Percentiles rank a stretch among this genome's conserved stretches.
These are phyloP conservation scores for Tetradesmus obliquus DNA, from an alignment of 139 green algal genomes.

Conservation along the genomic window DNA sequence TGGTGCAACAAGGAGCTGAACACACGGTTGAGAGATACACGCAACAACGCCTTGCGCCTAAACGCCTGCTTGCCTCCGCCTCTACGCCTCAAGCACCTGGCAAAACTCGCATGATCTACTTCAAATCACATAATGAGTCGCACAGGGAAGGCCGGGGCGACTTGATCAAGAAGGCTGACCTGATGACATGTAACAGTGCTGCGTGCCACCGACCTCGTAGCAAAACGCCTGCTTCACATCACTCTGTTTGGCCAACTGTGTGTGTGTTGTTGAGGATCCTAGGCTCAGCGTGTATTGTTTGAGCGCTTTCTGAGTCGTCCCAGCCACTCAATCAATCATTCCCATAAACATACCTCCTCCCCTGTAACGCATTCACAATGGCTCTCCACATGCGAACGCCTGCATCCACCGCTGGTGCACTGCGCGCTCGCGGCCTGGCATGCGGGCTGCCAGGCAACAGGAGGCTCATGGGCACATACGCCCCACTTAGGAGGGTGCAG, in stretches of 20 bases:
- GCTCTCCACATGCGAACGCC: not conserved
- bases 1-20: not conserved
- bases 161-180: not conserved
- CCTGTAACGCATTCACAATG: not conserved
- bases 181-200: not conserved
- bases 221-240: not conserved
- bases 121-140: not conserved
- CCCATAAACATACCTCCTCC: not conserved
- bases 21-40: not conserved
- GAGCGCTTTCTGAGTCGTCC: not conserved
- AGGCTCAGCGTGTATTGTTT: not conserved
- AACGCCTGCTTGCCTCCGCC: not conserved
- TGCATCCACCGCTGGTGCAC: not conserved
- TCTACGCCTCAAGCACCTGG: not conserved
- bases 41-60: not conserved
- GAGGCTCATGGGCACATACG: constrained; percentile 1
- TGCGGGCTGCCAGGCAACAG: not conserved
- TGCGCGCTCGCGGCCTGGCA: not conserved
- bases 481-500: constrained; percentile 3
- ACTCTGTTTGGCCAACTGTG: not conserved
- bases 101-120: not conserved
- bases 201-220: not conserved
- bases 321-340: not conserved
- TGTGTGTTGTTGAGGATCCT: not conserved
- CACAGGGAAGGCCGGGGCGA: no score